Percentiles rank a stretch among this genome's conserved stretches.
Evolutionary conservation across 345 rosid species (phyloP).

Genomic region (Fremontodendron californicum): DNA sequence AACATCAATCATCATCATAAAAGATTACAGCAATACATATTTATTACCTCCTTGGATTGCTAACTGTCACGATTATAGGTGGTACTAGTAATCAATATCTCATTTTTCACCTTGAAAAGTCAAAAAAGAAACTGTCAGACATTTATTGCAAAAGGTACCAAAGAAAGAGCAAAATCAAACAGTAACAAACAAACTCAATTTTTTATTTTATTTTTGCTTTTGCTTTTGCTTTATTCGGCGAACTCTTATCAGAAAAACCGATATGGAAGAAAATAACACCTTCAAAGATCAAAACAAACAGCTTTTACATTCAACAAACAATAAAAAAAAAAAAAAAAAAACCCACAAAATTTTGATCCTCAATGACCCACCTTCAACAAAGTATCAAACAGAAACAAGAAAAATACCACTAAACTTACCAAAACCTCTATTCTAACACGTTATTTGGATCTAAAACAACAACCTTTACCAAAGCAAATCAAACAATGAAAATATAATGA

Average conservation of each 20-base stretch:
- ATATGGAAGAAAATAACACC: background rate
- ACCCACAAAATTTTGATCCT: conserved; percentile 17
- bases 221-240: background rate
- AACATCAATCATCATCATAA: background rate
- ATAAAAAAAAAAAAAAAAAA: too few relatives aligned
- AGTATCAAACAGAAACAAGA: conserved; percentile 3
- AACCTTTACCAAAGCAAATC: conserved; percentile 14
- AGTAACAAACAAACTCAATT: background rate
- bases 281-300: conserved; percentile 7
- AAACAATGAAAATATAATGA: background rate
- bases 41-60: background rate
- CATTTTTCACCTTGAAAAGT: background rate
- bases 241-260: background rate
- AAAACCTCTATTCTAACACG: conserved; percentile 19
- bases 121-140: background rate
- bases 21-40: background rate
- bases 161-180: background rate
- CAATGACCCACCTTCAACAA: background rate
- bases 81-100: background rate
- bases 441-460: conserved; percentile 24
- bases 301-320: background rate
- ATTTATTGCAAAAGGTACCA: background rate
- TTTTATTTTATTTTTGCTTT: too few relatives aligned
- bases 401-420: conserved; percentile 12
- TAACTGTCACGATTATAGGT: background rate